phyloP scores from a whole-genome alignment of 306 rosid genomes.

The Purshia tridentata region DNA sequence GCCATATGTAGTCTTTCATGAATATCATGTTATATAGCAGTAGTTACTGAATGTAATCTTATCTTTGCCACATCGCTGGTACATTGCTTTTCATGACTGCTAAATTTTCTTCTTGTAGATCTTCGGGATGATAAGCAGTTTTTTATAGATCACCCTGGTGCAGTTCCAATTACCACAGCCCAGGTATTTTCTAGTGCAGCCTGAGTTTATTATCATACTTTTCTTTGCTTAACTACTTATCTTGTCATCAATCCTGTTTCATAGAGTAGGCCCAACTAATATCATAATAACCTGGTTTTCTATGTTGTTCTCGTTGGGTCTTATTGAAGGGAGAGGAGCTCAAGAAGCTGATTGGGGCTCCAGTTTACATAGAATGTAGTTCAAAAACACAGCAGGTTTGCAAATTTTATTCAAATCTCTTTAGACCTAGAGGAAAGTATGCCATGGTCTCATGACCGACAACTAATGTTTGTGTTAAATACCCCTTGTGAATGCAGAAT shows the following conservation, averaged over 20 bases:
- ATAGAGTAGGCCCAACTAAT: conserved; percentile 17
- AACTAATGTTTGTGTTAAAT: not conserved
- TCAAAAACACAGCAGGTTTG: conserved; percentile 93
- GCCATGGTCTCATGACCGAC: not conserved
- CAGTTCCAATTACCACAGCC: conserved; percentile 81
- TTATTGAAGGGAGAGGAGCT: conserved; percentile 84
- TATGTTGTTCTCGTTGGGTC: not conserved
- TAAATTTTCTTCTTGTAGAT: conserved; percentile 54
- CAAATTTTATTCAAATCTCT: conserved; percentile 26
- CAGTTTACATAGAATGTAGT: conserved; percentile 85
- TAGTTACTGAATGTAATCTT: not conserved
- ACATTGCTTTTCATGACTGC: conserved; percentile 25
- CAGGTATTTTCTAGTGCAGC: conserved; percentile 52
- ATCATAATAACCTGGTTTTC: conserved; percentile 21
- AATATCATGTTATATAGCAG: conserved; percentile 12
- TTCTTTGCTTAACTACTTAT: not conserved
- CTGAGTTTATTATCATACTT: conserved; percentile 3
- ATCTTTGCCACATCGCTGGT: not conserved
- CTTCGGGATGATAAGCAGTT: conserved; percentile 90
- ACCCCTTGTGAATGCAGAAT: conserved; percentile 52
- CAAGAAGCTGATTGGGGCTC: conserved; percentile 81
- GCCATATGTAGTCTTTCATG: not conserved
- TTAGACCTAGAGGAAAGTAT: conserved; percentile 4
- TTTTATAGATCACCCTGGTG: conserved; percentile 82
- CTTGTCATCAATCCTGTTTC: conserved; percentile 1